Evolutionary conservation across 2,329 filamentous ascomycete species (phyloP).

Genomic region (Lasiodiplodia sp.): DNA sequence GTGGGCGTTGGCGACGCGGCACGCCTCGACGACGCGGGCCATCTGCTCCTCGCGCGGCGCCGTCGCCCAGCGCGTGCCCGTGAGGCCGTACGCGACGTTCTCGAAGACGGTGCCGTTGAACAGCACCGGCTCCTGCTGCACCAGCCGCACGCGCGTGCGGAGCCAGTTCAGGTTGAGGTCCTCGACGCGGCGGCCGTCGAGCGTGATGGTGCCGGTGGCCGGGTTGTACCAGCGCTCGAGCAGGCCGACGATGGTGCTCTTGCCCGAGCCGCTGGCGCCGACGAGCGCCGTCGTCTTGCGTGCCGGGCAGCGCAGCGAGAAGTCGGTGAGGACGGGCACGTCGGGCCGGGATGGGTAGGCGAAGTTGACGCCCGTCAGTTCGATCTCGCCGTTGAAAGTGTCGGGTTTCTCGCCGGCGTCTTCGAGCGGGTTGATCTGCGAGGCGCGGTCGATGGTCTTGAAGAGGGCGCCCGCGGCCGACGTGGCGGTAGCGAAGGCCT

Average conservation of each 20-base stretch:
- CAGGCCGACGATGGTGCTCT: slow-evolving; percentile 91
- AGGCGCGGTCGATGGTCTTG: slow-evolving; percentile 31
- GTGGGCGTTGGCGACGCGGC: slow-evolving; percentile 90
- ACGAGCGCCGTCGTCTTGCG: slow-evolving; percentile 94
- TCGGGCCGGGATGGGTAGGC: slow-evolving; percentile 95
- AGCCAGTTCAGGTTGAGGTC: slow-evolving; percentile 89
- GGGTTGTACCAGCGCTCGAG: slow-evolving; percentile 95
- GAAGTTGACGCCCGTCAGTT: slow-evolving; percentile 83
- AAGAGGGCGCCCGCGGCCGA: slow-evolving; percentile 46
- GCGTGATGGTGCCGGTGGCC: slow-evolving; percentile 73
- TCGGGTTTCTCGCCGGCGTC: slow-evolving; percentile 37
- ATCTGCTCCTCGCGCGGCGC: slow-evolving; percentile 43
- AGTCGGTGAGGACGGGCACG: slow-evolving; percentile 84
- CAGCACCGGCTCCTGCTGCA: slow-evolving; percentile 90
- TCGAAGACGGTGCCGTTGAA: slow-evolving; percentile 89
- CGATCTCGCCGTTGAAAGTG: slow-evolving; percentile 59
- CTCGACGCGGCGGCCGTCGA: slow-evolving; percentile 85
- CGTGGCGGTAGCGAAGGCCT: slow-evolving; percentile 40
- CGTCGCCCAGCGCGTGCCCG: slow-evolving; percentile 44
- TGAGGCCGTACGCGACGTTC: slow-evolving; percentile 87
- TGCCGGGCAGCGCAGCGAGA: slow-evolving; percentile 80
- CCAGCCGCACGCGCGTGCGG: slow-evolving; percentile 88
- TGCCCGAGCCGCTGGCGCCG: slow-evolving; percentile 91
- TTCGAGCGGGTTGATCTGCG: slow-evolving; percentile 29
- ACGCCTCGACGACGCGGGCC: slow-evolving; percentile 78